A percentile compares a stretch with the other conserved stretches of the same genome.
These are phyloP conservation scores for Kwoniella botswanensis DNA, from an alignment of 768 basidiomycete genomes.

Conservation along the genomic window DNA sequence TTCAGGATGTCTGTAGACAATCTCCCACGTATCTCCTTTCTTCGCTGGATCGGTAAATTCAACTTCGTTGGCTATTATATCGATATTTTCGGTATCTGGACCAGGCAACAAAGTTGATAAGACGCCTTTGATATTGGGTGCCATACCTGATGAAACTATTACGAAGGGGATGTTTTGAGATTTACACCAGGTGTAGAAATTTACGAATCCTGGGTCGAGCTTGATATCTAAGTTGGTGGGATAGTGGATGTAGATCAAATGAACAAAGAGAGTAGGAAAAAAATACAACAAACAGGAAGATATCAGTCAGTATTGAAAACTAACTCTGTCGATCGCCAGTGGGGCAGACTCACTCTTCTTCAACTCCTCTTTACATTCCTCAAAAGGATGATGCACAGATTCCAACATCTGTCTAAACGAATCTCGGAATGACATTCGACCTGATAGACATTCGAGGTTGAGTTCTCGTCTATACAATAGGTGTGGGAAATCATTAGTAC, in stretches of 20 bases:
- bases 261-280: neutral
- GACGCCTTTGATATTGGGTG: constrained; percentile 87
- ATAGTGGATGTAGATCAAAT: neutral
- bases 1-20: constrained; percentile 85
- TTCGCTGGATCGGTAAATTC: constrained; percentile 67
- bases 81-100: constrained; percentile 75
- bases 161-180: constrained; percentile 80
- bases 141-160: constrained; percentile 95
- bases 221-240: constrained; percentile 68
- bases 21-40: constrained; percentile 67
- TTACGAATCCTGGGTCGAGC: constrained; percentile 85
- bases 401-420: constrained; percentile 84
- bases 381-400: constrained; percentile 76
- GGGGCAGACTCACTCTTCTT: constrained; percentile 65
- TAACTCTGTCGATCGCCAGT: neutral
- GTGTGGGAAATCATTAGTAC: neutral
- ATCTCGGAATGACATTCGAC: constrained; percentile 77
- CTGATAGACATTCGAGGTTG: constrained; percentile 74
- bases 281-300: neutral
- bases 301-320: neutral
- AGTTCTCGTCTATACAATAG: constrained; percentile 62
- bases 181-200: constrained; percentile 85
- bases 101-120: constrained; percentile 79
- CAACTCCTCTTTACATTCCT: constrained; percentile 80
- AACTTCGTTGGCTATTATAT: constrained; percentile 94